Evolutionary conservation across 257 asterid genomes (phyloP).

Genomic region (Paulownia fortunei): DNA sequence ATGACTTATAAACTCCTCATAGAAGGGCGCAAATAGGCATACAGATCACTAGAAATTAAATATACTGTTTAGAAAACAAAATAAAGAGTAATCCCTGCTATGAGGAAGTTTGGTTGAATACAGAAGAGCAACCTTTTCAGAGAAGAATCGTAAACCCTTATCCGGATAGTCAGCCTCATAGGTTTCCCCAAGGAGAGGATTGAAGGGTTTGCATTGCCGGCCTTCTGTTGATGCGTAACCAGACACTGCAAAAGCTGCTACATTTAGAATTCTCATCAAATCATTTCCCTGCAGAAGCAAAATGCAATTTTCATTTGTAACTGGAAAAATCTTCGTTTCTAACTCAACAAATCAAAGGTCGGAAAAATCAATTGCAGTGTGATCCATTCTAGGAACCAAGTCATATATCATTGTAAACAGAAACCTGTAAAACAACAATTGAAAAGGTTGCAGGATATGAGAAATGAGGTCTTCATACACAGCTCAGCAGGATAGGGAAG

Average conservation of each 20-base stretch:
- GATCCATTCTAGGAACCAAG: conserved; percentile 20
- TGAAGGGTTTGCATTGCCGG: conserved; percentile 96
- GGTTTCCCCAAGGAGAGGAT: conserved; percentile 99
- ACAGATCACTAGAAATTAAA: not conserved
- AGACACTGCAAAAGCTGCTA: conserved; percentile 99
- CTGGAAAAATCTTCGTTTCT: not conserved
- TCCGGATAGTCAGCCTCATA: conserved; percentile 99
- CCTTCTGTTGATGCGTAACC: conserved; percentile 99
- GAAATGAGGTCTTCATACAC: conserved; percentile 14
- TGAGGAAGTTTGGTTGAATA: conserved; percentile 22
- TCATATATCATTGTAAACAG: not conserved
- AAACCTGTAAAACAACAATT: not conserved
- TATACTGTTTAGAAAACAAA: not conserved
- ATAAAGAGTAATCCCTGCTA: not conserved
- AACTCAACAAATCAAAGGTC: conserved; percentile 14
- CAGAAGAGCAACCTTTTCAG: conserved; percentile 77
- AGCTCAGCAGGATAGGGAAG: not conserved
- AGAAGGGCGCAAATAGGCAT: conserved; percentile 14
- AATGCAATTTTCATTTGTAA: conserved; percentile 16
- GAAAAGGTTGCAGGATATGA: conserved; percentile 21
- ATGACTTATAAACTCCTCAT: not conserved
- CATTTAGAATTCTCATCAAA: conserved; percentile 90
- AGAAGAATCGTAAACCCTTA: conserved; percentile 90
- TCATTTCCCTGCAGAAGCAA: conserved; percentile 83
- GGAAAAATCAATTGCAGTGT: conserved; percentile 15